Base-by-base conservation (phyloP, 352 stramenopile species). In the Globisporangium okanoganense region DNA sequence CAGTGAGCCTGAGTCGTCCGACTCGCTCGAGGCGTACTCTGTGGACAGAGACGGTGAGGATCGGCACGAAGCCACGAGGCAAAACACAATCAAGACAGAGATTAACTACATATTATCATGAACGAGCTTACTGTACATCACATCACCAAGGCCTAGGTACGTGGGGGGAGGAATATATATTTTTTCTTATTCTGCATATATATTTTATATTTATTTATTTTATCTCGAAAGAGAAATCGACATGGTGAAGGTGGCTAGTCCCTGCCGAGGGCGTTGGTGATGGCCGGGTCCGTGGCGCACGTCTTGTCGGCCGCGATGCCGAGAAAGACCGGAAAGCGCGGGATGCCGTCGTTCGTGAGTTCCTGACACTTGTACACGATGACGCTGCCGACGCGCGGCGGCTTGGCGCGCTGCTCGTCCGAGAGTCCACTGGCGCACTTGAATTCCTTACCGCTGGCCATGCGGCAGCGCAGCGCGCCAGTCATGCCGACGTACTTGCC, bases 301-400 rank as follows among this genome's bases (percentile, higher is more conserved):
- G 58, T 77, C 53, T 89, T 86, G 61, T 89, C 79, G 7, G 75
- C 76, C 3, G 77, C 76, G 20, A 86, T 4, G 1, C 79, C 79
- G 29, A 88, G 62, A 62, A 87, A 93, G 27, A 87, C 75, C 0
- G 83, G 83, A 70, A 93, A 93, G 10, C 83, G 76, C 16, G 83
- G 83, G 56, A 89, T 83, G 22, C 74, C 72, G 58, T 76, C 76
- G 54, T 78, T 78, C 53, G 79, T 93, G 45, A 89, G 75, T 64
- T 93, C 83, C 59, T 91, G 80, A 40, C 78, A 93, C 60, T 88
- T 88, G 73, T 90, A 91, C 66, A 88, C 84, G 51, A 93, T 71
- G 61, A 89, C 85, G n/a, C 68, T 72, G 10, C 78, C 82, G 25
- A 89, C 56, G 8, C 55, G 41, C 1, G 82, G 78, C 18, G 82